Evolutionary conservation across 352 stramenopile genomes (phyloP).

Genomic region (Halophytophthora batemanensis): DNA sequence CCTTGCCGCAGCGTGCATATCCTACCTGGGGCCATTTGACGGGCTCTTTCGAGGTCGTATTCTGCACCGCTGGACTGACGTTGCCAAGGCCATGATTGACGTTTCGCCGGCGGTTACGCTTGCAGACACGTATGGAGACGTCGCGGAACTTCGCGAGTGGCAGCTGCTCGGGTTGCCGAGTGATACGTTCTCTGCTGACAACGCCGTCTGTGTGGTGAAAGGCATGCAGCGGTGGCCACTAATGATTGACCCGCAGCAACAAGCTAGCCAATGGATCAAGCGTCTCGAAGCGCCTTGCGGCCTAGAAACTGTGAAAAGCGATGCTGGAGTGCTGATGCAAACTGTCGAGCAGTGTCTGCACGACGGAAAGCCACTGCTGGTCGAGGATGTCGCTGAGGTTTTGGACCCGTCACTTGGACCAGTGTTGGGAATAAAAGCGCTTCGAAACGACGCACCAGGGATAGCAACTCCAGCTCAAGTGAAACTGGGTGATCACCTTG

Average conservation of each 20-base stretch:
- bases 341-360: constrained; percentile 38
- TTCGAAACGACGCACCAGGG: constrained; percentile 1
- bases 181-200: constrained; percentile 88
- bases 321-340: constrained; percentile 37
- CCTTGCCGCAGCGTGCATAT: constrained; percentile 53
- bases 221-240: constrained; percentile 88
- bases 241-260: constrained; percentile 93
- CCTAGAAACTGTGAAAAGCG: constrained; percentile 74
- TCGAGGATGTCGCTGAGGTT: constrained; percentile 54
- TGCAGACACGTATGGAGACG: constrained; percentile 69
- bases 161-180: constrained; percentile 86
- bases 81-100: constrained; percentile 11
- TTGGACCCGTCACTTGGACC: constrained; percentile 58
- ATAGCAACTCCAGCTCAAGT: constrained; percentile 25
- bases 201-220: constrained; percentile 87
- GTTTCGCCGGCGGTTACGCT: constrained; percentile 56
- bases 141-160: constrained; percentile 85
- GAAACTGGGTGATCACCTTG: constrained; percentile 64
- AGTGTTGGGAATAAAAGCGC: constrained; percentile 33
- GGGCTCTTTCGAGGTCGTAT: constrained; percentile 33
- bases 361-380: constrained; percentile 41
- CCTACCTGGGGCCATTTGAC: constrained; percentile 71
- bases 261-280: constrained; percentile 91
- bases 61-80: constrained; percentile 27
- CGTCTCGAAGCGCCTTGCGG: constrained; percentile 66